Evolutionary conservation across 352 stramenopile genomes (phyloP).

Genomic region (Globisporangium echinulatum): DNA sequence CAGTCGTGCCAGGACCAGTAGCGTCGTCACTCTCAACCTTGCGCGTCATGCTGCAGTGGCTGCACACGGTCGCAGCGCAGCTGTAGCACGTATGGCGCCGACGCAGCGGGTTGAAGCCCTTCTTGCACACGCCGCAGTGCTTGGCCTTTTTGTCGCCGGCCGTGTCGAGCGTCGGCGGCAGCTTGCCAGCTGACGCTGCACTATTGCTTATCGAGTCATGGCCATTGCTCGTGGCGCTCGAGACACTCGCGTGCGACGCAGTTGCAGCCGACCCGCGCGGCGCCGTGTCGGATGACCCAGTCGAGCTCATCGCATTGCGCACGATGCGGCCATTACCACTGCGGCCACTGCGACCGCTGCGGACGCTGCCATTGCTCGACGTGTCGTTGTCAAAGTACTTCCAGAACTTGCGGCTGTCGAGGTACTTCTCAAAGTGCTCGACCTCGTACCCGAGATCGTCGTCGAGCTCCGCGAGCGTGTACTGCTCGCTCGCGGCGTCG

Average conservation of each 20-base stretch:
- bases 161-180: constrained; percentile 7
- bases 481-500: constrained; percentile 60
- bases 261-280: constrained; percentile 12
- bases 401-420: constrained; percentile 80
- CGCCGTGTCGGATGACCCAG: background rate
- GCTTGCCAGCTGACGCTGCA: background rate
- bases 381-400: constrained; percentile 53
- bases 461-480: constrained; percentile 53
- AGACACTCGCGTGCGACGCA: constrained; percentile 7
- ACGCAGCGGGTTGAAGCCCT: constrained; percentile 78
- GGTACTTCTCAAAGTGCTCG: constrained; percentile 75
- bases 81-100: constrained; percentile 70
- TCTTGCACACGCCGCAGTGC: constrained; percentile 74
- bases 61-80: constrained; percentile 70
- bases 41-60: constrained; percentile 63
- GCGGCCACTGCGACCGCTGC: constrained; percentile 6
- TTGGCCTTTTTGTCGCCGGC: constrained; percentile 49
- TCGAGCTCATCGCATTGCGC: constrained; percentile 27
- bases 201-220: background rate
- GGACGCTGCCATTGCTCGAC: constrained; percentile 17
- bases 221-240: constrained; percentile 4
- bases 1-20: constrained; percentile 18
- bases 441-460: constrained; percentile 57
- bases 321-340: constrained; percentile 5
- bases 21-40: constrained; percentile 44